Evolutionary conservation across 2,329 filamentous ascomycete genomes (phyloP), one percentile per base, ranked within the genome.

Genomic region (Paracoccidioides lutzii): DNA sequence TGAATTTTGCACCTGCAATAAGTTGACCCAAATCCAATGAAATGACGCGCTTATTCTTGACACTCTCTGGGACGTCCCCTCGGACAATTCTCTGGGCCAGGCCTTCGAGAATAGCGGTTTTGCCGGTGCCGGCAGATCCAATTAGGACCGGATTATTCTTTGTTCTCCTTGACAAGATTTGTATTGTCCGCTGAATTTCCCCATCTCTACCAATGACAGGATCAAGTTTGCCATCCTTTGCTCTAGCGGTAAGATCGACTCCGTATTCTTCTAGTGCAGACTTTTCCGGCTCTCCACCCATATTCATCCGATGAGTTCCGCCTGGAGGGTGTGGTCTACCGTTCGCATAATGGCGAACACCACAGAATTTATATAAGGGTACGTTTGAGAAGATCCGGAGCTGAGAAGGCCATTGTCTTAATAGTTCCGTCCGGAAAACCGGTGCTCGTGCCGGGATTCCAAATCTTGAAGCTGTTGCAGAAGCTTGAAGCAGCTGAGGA

Each of bases 131-230:
- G 7, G 90, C 88, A 49, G 83, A 84, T 59, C 91, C 91, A 57
- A 96, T 95, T n/a, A 96, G 75, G 0, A 96, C 90, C 0, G 91
- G 91, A 62, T 95, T 95, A 64, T 96, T 97, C 72, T 97, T 97
- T 6, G 93, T 97, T 58, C 93, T 79, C 60, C 93, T 79, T 14
- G 90, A 96, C 1, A 98, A 74, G 9, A 98, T 87, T 66, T 97
- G 93, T 58, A 97, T 96, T 0, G 90, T 95, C 52, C 93, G 80
- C 66, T 95, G 88, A 53, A 97, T 95, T 69, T 96, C 93, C 4
- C 81, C 77, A 64, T 96, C 90, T 69, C 93, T 81, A 22, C 93
- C 93, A 66, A 98, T 97, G 12, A 97, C 91, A 0, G 93, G 93
- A 66, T 98, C 93, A 3, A 98, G 78, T 67, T 95, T 96, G 43